Conservation (phyloP, 441 rosid genomes). For the Populus hybrid region DNA sequence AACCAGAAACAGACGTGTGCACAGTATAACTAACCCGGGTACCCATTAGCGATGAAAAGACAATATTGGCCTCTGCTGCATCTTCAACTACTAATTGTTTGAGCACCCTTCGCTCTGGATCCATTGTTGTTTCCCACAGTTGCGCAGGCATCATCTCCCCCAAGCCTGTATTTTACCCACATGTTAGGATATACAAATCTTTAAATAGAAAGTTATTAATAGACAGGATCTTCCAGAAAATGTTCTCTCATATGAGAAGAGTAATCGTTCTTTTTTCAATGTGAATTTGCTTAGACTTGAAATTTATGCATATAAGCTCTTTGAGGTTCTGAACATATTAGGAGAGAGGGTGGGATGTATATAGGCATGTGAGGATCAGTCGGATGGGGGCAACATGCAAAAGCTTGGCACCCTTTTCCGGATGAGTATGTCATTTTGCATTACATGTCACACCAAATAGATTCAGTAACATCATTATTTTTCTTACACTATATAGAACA, state of each 20-base stretch:
- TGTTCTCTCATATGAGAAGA: neutral
- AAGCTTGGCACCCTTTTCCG: neutral
- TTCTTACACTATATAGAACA: neutral
- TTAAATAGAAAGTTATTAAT: neutral
- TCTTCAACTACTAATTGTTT: conserved; percentile 74
- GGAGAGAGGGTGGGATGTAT: neutral
- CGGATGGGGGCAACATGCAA: neutral
- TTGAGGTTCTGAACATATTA: neutral
- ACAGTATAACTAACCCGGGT: conserved; percentile 46
- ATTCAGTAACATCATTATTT: neutral
- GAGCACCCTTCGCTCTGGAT: conserved; percentile 67
- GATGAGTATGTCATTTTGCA: neutral
- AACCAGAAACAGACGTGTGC: neutral
- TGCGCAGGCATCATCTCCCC: conserved; percentile 97
- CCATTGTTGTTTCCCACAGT: conserved; percentile 89
- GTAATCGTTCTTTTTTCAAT: neutral
- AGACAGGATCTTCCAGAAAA: neutral
- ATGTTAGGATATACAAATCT: neutral
- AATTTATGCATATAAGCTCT: neutral
- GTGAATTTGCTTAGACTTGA: neutral
- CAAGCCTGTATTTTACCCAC: conserved; percentile 51
- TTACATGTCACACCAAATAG: neutral
- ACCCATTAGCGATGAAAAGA: conserved; percentile 84
- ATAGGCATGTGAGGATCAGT: neutral
- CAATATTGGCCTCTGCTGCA: conserved; percentile 59